Percentiles rank a stretch among this genome's conserved stretches.
Evolutionary conservation across 257 asterid species (phyloP).

Genomic region (Solanum bulbocastanum): DNA sequence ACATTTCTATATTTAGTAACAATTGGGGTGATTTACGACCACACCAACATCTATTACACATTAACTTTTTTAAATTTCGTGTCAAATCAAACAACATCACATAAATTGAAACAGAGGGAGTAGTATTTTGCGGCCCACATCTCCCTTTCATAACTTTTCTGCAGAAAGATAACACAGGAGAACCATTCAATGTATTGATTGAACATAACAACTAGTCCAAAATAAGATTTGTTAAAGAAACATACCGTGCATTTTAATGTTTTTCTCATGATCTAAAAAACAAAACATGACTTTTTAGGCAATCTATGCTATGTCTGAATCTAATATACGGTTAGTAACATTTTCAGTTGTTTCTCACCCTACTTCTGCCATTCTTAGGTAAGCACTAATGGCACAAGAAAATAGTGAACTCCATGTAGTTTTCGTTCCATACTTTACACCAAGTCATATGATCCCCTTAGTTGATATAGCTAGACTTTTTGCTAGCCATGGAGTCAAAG

Average conservation of each 20-base stretch:
- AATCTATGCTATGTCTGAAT: neutral
- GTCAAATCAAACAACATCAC: neutral
- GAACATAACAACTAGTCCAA: neutral
- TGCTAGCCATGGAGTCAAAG: slow-evolving; percentile 20
- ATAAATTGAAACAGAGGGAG: neutral
- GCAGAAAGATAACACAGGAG: neutral
- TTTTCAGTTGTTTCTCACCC: neutral
- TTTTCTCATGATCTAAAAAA: neutral
- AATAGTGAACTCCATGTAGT: slow-evolving; percentile 5
- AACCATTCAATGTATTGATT: neutral
- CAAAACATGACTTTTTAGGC: neutral
- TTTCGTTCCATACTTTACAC: slow-evolving; percentile 13
- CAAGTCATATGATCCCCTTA: slow-evolving; percentile 24
- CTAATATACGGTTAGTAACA: neutral
- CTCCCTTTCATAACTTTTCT: neutral
- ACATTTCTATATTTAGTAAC: neutral
- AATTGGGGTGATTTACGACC: neutral
- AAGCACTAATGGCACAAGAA: neutral
- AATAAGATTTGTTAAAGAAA: neutral
- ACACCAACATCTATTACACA: neutral
- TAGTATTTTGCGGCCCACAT: neutral
- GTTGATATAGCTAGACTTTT: slow-evolving; percentile 15
- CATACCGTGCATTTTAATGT: neutral
- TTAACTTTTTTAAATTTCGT: neutral
- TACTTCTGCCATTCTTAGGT: neutral